Percentiles rank a stretch among this genome's conserved stretches.
These are phyloP conservation scores for Mycosphaerella sp. DNA, from an alignment of 2,329 filamentous ascomycete genomes.

Conservation along the genomic window DNA sequence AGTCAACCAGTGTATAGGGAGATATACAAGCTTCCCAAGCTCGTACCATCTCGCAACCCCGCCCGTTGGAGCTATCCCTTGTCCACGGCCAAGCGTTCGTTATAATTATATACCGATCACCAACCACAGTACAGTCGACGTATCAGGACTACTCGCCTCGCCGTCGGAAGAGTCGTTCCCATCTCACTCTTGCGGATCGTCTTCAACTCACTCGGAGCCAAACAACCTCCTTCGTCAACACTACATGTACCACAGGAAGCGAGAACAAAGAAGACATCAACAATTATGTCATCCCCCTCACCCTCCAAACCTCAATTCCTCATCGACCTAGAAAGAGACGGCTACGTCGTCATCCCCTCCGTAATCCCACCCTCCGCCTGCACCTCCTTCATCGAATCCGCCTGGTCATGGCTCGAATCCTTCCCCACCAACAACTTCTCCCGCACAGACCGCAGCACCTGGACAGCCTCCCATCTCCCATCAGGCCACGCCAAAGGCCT, in stretches of 20 bases:
- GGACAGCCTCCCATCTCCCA: constrained; percentile 19
- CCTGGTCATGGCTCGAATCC: constrained; percentile 19
- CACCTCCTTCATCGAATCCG: constrained; percentile 13
- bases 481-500: constrained; percentile 16
- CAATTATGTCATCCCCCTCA: too few species aligned
- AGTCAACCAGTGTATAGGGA: not conserved
- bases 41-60: not conserved
- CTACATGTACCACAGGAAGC: too few species aligned
- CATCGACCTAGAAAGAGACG: constrained; percentile 19
- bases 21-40: not conserved
- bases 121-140: too few species aligned
- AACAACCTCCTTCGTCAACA: too few species aligned
- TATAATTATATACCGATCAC: too few species aligned
- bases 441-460: constrained; percentile 19
- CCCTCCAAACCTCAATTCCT: constrained; percentile 15
- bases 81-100: not conserved
- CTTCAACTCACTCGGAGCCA: too few species aligned
- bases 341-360: constrained; percentile 19
- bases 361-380: constrained; percentile 16
- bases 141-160: too few species aligned
- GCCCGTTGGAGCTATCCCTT: not conserved
- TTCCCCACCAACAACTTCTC: constrained; percentile 20
- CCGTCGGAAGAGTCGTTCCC: too few species aligned
- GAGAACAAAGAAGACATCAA: too few species aligned
- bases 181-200: too few species aligned